Evolutionary conservation across 768 basidiomycete genomes (phyloP).

Genomic region (Xerocomellus amylosporus): DNA sequence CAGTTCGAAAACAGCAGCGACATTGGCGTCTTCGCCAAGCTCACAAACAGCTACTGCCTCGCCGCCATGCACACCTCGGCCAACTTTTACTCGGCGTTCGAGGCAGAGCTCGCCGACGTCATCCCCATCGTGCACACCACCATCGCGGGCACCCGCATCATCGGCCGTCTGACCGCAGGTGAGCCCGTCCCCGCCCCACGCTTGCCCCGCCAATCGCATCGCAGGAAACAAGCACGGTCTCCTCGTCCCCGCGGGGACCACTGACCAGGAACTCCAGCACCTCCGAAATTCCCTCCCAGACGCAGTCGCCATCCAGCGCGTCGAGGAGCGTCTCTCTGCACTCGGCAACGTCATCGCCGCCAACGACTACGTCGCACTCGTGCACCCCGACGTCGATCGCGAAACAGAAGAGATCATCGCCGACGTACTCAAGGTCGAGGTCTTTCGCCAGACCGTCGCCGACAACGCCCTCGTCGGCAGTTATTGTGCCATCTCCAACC

Average conservation of each 20-base stretch:
- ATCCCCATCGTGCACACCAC: constrained; percentile 95
- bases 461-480: constrained; percentile 96
- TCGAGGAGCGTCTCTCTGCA: constrained; percentile 95
- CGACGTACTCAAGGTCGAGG: constrained; percentile 97
- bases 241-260: constrained; percentile 92
- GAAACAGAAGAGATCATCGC: constrained; percentile 99
- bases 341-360: constrained; percentile 98
- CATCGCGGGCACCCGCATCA: constrained; percentile 90
- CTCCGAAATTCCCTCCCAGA: constrained; percentile 94
- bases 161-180: constrained; percentile 93
- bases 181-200: background rate
- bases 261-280: constrained; percentile 98
- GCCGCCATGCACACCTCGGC: constrained; percentile 90
- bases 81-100: constrained; percentile 98
- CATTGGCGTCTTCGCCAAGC: constrained; percentile 94
- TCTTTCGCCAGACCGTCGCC: constrained; percentile 96
- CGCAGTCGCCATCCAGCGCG: constrained; percentile 87
- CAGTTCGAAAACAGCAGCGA: constrained; percentile 95
- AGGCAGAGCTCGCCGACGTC: constrained; percentile 89
- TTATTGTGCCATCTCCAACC: constrained; percentile 93
- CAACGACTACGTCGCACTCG: constrained; percentile 98
- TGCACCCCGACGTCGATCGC: constrained; percentile 96
- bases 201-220: background rate
- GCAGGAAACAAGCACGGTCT: constrained; percentile 95
- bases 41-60: constrained; percentile 98